A percentile compares a stretch with the other conserved stretches of the same genome.
Evolutionary conservation across 352 stramenopile genomes (phyloP).

Genomic region (Globisporangium orthogonon): DNA sequence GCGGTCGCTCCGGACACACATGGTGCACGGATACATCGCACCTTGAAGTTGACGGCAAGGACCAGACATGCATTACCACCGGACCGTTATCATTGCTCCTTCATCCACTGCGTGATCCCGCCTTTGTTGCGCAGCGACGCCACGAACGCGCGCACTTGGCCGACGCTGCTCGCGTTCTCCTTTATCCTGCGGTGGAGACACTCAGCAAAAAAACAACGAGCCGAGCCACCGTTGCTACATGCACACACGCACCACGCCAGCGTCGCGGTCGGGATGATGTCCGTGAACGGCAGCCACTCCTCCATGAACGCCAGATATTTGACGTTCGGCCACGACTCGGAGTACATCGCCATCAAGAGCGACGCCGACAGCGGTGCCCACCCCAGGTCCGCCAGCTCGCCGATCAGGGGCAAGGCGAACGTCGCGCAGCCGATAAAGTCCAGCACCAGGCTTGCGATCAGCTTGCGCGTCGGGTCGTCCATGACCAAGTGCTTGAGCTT

Average conservation of each 20-base stretch:
- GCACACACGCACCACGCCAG: constrained; percentile 75
- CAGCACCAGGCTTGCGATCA: constrained; percentile 75
- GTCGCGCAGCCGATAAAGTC: constrained; percentile 87
- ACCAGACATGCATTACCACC: too few species aligned
- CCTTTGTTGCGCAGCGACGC: constrained; percentile 4
- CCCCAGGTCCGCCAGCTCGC: constrained; percentile 87
- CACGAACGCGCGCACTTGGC: neutral
- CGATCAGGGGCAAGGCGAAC: constrained; percentile 83
- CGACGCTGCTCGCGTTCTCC: neutral
- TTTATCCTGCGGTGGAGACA: neutral
- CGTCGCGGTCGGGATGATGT: constrained; percentile 92
- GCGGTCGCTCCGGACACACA: too few species aligned
- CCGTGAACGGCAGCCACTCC: constrained; percentile 92
- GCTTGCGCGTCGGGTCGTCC: constrained; percentile 45
- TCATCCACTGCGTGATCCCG: too few species aligned
- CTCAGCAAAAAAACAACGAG: too few species aligned
- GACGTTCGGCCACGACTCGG: constrained; percentile 66
- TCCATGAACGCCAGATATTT: constrained; percentile 87
- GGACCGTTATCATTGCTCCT: too few species aligned
- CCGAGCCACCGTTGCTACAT: too few species aligned
- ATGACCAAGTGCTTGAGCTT: constrained; percentile 28
- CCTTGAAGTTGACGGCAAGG: neutral
- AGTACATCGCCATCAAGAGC: constrained; percentile 90
- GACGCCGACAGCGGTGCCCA: constrained; percentile 90
- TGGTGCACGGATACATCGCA: too few species aligned